Percentiles rank a stretch among this genome's conserved stretches.
These are phyloP conservation scores for Tetrapisispora taiwanensis DNA, from an alignment of 805 yeast genomes.

Conservation along the genomic window DNA sequence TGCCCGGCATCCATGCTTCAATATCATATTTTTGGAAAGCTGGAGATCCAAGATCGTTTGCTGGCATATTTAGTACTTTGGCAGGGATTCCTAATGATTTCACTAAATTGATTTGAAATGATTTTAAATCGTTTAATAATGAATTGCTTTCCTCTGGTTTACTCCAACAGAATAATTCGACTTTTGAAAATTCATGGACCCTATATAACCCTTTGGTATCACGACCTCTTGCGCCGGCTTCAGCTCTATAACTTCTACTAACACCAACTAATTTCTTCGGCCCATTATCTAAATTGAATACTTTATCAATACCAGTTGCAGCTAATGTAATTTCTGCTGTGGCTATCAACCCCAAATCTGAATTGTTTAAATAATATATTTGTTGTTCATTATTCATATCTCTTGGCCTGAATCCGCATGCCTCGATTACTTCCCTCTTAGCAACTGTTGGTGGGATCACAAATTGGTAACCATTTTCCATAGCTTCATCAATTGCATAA, in stretches of 20 bases:
- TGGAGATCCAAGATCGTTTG: slow-evolving; percentile 85
- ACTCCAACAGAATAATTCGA: slow-evolving; percentile 79
- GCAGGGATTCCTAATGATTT: slow-evolving; percentile 65
- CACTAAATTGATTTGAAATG: slow-evolving; percentile 57
- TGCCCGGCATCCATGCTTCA: slow-evolving; percentile 98
- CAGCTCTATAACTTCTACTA: slow-evolving; percentile 84
- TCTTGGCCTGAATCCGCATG: slow-evolving; percentile 92
- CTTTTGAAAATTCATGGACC: slow-evolving; percentile 94
- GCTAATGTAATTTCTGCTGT: slow-evolving; percentile 95
- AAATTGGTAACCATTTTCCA: slow-evolving; percentile 63
- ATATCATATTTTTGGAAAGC: slow-evolving; percentile 86
- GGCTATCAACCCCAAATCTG: slow-evolving; percentile 65
- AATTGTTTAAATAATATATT: slow-evolving; percentile 53
- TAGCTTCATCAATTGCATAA: slow-evolving; percentile 60
- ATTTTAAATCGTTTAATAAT: slow-evolving; percentile 50
- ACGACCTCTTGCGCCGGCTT: slow-evolving; percentile 92
- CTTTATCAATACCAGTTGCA: slow-evolving; percentile 52
- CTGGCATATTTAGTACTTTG: slow-evolving; percentile 79
- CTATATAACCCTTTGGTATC: slow-evolving; percentile 88
- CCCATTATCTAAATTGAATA: slow-evolving; percentile 33
- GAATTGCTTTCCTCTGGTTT: slow-evolving; percentile 34
- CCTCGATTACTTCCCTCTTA: slow-evolving; percentile 60
- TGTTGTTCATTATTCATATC: slow-evolving; percentile 83
- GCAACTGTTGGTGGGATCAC: slow-evolving; percentile 82
- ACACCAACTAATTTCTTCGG: slow-evolving; percentile 67